A percentile compares a stretch with the other conserved stretches of the same genome.
phyloP scores from a whole-genome alignment of 2,329 filamentous ascomycete genomes.

The Claviceps lovelessii region DNA sequence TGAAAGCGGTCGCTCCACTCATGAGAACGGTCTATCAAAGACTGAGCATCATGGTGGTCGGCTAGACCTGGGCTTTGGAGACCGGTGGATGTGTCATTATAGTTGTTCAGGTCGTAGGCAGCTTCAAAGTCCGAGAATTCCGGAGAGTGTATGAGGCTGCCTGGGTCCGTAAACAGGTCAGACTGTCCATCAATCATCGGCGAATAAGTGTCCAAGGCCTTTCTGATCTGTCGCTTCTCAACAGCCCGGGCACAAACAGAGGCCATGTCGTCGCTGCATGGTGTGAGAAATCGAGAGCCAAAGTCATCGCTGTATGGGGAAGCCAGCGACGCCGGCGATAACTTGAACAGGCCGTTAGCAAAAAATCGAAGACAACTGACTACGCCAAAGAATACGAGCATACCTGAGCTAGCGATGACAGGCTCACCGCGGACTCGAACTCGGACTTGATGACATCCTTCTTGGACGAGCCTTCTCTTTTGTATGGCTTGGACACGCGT shows the following conservation, averaged over 20 bases:
- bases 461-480: constrained; percentile 19
- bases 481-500: constrained; percentile 30
- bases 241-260: constrained; percentile 16
- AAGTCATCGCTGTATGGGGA: constrained; percentile 26
- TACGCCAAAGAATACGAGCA: constrained; percentile 4
- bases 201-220: constrained; percentile 2
- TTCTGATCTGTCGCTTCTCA: constrained; percentile 11
- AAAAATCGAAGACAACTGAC: neutral
- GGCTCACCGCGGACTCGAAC: constrained; percentile 20
- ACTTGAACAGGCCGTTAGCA: constrained; percentile 11
- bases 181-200: constrained; percentile 10
- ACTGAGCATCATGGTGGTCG: constrained; percentile 12
- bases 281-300: constrained; percentile 33
- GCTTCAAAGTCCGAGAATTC: constrained; percentile 27
- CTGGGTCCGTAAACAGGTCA: constrained; percentile 16
- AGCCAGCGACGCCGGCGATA: constrained; percentile 23
- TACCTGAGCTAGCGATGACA: constrained; percentile 18
- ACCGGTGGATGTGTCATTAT: constrained; percentile 17
- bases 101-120: constrained; percentile 25
- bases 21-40: constrained; percentile 14
- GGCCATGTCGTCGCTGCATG: constrained; percentile 38
- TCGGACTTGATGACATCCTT: constrained; percentile 30
- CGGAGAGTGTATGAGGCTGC: constrained; percentile 18
- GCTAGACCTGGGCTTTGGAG: constrained; percentile 14
- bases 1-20: constrained; percentile 20